Percentiles rank a stretch among this genome's conserved stretches.
These are phyloP conservation scores for Plasmodium vivax DNA, from an alignment of 169 alveolate genomes.

Conservation along the genomic window DNA sequence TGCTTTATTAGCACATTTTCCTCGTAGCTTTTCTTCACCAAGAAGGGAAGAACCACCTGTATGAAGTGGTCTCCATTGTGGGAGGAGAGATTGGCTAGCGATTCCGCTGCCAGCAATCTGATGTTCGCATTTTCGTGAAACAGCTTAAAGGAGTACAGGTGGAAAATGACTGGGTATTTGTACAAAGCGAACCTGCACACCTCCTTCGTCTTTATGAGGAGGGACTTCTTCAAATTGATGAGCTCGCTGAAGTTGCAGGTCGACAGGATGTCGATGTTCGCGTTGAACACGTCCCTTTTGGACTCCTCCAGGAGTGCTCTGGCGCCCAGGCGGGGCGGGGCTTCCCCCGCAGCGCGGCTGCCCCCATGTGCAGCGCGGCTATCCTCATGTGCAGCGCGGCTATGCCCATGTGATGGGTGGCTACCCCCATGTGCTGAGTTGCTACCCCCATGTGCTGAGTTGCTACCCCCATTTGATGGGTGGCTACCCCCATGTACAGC, in stretches of 20 bases:
- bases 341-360: background rate
- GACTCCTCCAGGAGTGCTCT: background rate
- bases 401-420: too few species aligned
- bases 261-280: conserved; percentile 27
- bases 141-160: conserved; percentile 47
- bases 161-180: conserved; percentile 67
- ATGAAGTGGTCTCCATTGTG: conserved; percentile 24
- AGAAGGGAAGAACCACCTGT: conserved; percentile 57
- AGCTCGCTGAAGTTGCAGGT: conserved; percentile 66
- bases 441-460: background rate
- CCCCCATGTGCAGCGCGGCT: too few species aligned
- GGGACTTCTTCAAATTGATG: conserved; percentile 50
- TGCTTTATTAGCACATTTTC: conserved; percentile 50
- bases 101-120: conserved; percentile 45
- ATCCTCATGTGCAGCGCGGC: too few species aligned
- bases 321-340: background rate
- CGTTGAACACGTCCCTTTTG: conserved; percentile 26
- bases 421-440: too few species aligned
- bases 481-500: background rate
- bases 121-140: conserved; percentile 59
- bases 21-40: conserved; percentile 70
- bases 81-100: conserved; percentile 47
- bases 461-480: background rate
- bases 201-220: conserved; percentile 47
- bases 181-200: conserved; percentile 48